Base-by-base conservation (phyloP, 257 asterid species). In the Przewalskia tangutica region DNA sequence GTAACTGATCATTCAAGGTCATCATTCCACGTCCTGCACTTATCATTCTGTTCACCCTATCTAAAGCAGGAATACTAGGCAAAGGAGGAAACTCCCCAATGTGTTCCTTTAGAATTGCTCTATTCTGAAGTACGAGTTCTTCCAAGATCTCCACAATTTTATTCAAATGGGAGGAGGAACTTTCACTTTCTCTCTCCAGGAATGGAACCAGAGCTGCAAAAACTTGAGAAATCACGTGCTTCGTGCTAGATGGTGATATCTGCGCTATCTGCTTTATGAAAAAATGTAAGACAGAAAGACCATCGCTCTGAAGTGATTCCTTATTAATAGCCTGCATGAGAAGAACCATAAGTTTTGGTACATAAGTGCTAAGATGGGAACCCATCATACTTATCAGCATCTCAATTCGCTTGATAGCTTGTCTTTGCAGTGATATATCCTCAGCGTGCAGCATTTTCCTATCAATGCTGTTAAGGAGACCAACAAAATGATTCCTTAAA, bases 321-420 rank as follows among this genome's bases (percentile, higher is more conserved):
- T 92, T 94, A 77, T 89, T 89, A 77, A 94, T 92, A 80, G 93
- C 90, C 89, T 94, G 98, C 98, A 94, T 95, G 88, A 95, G 98
- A 89, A 95, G 97, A 85, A 95, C 99, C 99, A 95, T 95, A 59
- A 95, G 89, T 87, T 94, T 95, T 55, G 99, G 99, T 40, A 94
- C 97, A 55, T 95, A 89, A 64, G 98, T 89, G 91, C 95, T 86
- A 77, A 95, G 97, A 83, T 95, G 96, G 84, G 97, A 84, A 68
- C 97, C 99, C 94, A 95, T 95, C 92, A 94, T 84, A 82, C 88
- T 86, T 79, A 94, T 92, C 82, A 95, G 90, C 97, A 95, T 88
- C 91, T 92, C 93, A 83, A 95, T 95, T 54, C 98, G 90, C 88
- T 85, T 86, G 82, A 95, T 85, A 86, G 99, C 97, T 88, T 94